phyloP scores from a whole-genome alignment of 2,329 filamentous ascomycete genomes.

The Xylaria sp. region DNA sequence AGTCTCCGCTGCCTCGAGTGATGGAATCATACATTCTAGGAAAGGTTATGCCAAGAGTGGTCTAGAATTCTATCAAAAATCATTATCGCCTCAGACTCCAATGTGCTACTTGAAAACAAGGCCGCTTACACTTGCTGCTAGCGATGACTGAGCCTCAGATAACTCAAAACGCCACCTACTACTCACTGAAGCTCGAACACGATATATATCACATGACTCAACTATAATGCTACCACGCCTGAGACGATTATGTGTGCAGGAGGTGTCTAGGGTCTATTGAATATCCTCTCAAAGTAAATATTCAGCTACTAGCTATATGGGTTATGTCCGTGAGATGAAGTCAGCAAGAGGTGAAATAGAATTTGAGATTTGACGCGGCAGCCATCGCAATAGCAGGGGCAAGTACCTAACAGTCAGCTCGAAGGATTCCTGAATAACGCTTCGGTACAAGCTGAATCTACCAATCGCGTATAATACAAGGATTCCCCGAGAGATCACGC shows the following conservation, averaged over 20 bases:
- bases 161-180: background rate
- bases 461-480: slow-evolving; percentile 29
- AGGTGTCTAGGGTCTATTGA: background rate
- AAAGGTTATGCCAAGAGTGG: background rate
- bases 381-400: background rate
- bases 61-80: background rate
- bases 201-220: slow-evolving; percentile 26
- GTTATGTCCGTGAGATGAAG: slow-evolving; percentile 10
- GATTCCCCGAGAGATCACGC: slow-evolving; percentile 37
- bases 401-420: slow-evolving; percentile 25
- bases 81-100: slow-evolving; percentile 5
- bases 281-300: background rate
- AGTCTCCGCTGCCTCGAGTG: background rate
- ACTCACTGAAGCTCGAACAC: background rate
- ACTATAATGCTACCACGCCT: slow-evolving; percentile 12
- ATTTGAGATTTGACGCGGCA: slow-evolving; percentile 22
- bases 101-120: background rate
- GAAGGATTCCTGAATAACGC: slow-evolving; percentile 17
- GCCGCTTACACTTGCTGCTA: slow-evolving; percentile 15
- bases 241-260: slow-evolving; percentile 9
- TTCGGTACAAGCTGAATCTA: slow-evolving; percentile 28
- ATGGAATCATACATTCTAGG: background rate
- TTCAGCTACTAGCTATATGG: background rate
- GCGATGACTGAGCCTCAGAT: slow-evolving; percentile 13
- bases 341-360: slow-evolving; percentile 8